Conservation (phyloP, 257 asterid genomes). For the Primulina eburnea region DNA sequence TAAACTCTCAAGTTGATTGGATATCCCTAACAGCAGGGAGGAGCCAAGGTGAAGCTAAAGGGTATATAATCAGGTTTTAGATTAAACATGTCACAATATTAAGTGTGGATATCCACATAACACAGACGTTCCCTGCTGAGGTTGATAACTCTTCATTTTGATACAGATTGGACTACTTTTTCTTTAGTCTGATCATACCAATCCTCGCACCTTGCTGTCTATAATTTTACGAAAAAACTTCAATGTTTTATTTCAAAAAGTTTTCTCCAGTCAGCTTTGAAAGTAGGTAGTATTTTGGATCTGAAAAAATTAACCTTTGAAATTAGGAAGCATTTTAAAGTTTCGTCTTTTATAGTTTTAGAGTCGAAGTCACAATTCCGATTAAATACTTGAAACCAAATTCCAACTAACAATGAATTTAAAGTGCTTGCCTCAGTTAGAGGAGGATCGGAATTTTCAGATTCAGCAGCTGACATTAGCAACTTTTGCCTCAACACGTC, state of each 20-base stretch:
- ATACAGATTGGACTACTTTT: background rate
- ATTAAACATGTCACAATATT: background rate
- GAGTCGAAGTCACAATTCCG: background rate
- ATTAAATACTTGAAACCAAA: background rate
- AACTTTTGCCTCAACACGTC: constrained; percentile 71
- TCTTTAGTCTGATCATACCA: background rate
- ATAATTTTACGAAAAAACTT: background rate
- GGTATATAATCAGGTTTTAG: background rate
- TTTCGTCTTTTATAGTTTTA: background rate
- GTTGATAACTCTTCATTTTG: background rate
- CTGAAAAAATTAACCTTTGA: background rate
- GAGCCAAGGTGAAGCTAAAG: background rate
- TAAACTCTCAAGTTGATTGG: background rate
- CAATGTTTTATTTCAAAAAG: background rate
- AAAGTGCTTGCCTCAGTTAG: constrained; percentile 64
- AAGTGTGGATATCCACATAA: background rate
- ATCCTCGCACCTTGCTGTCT: constrained; percentile 4
- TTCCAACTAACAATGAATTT: constrained; percentile 10
- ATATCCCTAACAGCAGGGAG: background rate
- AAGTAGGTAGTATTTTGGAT: background rate
- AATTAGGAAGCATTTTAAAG: constrained; percentile 4
- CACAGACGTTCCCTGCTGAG: background rate
- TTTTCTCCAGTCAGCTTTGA: background rate
- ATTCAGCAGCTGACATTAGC: constrained; percentile 43
- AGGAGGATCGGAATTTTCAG: constrained; percentile 65